A percentile compares a stretch with the other conserved stretches of the same genome.
Conservation (phyloP, 2,329 filamentous ascomycete species). For the Botrytis sinoallii region DNA sequence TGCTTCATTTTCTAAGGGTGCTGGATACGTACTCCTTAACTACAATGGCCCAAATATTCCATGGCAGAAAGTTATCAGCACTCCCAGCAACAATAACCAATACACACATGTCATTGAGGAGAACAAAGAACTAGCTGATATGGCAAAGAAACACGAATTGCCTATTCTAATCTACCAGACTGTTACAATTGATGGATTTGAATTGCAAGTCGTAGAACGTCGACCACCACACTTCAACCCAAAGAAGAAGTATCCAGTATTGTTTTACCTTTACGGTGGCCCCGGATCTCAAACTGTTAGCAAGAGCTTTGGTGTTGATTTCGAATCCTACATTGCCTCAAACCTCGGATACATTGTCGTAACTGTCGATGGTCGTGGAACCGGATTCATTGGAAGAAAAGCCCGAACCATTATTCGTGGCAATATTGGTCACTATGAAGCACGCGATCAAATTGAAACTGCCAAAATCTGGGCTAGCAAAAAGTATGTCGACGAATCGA, state of each 20-base stretch:
- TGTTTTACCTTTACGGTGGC: slow-evolving; percentile 93
- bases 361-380: slow-evolving; percentile 90
- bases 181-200: slow-evolving; percentile 76
- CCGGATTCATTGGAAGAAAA: slow-evolving; percentile 82
- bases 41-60: slow-evolving; percentile 84
- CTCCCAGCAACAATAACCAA: slow-evolving; percentile 61
- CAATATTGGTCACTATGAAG: slow-evolving; percentile 80
- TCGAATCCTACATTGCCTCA: slow-evolving; percentile 84
- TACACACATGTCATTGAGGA: slow-evolving; percentile 75
- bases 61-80: slow-evolving; percentile 87
- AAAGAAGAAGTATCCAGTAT: slow-evolving; percentile 83
- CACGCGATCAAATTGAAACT: slow-evolving; percentile 85
- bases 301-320: slow-evolving; percentile 79
- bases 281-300: slow-evolving; percentile 87
- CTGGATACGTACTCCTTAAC: slow-evolving; percentile 78
- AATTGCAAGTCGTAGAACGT: slow-evolving; percentile 73
- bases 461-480: slow-evolving; percentile 80
- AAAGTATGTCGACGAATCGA: slow-evolving; percentile 75
- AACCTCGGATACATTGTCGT: slow-evolving; percentile 89
- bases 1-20: slow-evolving; percentile 78
- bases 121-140: slow-evolving; percentile 66
- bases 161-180: slow-evolving; percentile 81
- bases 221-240: slow-evolving; percentile 84
- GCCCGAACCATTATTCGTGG: slow-evolving; percentile 79
- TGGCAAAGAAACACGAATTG: slow-evolving; percentile 73